phyloP scores from a whole-genome alignment of 2,329 filamentous ascomycete species.

The Penicillium sp. region DNA sequence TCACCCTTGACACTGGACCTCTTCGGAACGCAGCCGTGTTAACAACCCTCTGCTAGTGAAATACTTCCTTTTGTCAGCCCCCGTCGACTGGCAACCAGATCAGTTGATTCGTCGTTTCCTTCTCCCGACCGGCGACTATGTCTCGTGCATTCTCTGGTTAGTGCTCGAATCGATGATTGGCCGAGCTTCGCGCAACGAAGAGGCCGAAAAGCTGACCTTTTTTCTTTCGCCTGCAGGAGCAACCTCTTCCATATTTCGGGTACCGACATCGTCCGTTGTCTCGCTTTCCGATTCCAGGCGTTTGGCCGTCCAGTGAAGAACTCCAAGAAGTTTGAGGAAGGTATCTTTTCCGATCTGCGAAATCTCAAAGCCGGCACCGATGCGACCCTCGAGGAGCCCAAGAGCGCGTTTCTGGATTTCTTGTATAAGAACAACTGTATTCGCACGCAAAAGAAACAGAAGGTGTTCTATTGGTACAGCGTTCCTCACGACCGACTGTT shows the following conservation, averaged over 20 bases:
- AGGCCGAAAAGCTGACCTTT: slow-evolving; percentile 6
- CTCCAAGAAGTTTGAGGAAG: slow-evolving; percentile 99
- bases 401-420: slow-evolving; percentile 97
- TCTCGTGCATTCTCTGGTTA: slow-evolving; percentile 94
- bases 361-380: slow-evolving; percentile 98
- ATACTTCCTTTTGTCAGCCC: slow-evolving; percentile 98
- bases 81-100: slow-evolving; percentile 95
- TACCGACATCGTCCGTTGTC: slow-evolving; percentile 96
- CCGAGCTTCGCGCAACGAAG: slow-evolving; percentile 9
- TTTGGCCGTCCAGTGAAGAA: slow-evolving; percentile 99
- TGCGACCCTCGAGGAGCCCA: slow-evolving; percentile 96
- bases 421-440: slow-evolving; percentile 99
- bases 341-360: slow-evolving; percentile 97
- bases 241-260: slow-evolving; percentile 99
- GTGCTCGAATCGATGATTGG: slow-evolving; percentile 28
- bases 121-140: slow-evolving; percentile 95
- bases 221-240: slow-evolving; percentile 64
- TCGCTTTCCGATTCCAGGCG: slow-evolving; percentile 97
- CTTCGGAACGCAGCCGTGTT: slow-evolving; percentile 1
- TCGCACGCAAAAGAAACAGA: slow-evolving; percentile 99
- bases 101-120: slow-evolving; percentile 97
- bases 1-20: background rate
- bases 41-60: slow-evolving; percentile 67
- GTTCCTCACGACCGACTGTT: slow-evolving; percentile 97
- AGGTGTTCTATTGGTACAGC: slow-evolving; percentile 99